Percentiles rank a stretch among this genome's conserved stretches.
These are phyloP conservation scores for Pythium periplocum DNA, from an alignment of 352 stramenopile species.

Conservation along the genomic window DNA sequence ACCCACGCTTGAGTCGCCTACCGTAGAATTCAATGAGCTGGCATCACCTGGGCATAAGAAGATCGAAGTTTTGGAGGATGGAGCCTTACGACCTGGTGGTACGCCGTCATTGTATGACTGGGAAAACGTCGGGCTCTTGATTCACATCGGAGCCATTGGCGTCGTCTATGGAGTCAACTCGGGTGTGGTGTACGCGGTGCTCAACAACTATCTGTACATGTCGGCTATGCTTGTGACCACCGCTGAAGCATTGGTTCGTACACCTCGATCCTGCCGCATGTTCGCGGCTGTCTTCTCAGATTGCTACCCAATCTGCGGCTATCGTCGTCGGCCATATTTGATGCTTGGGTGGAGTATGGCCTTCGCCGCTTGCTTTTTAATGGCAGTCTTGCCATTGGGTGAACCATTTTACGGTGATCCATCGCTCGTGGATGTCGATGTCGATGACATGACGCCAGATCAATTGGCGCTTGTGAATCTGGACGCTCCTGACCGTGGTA, in stretches of 20 bases:
- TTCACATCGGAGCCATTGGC: conserved; percentile 47
- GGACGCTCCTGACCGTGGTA: conserved; percentile 22
- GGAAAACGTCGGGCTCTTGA: conserved; percentile 33
- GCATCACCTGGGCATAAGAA: no score
- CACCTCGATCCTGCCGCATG: conserved; percentile 59
- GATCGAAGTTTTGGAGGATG: not conserved
- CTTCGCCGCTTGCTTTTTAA: conserved; percentile 33
- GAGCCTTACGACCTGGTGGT: conserved; percentile 12
- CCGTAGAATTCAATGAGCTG: no score
- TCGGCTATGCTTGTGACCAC: conserved; percentile 24
- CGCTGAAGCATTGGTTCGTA: conserved; percentile 23
- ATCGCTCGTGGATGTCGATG: conserved; percentile 11
- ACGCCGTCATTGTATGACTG: conserved; percentile 22
- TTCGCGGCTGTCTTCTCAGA: conserved; percentile 63
- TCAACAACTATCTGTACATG: conserved; percentile 43
- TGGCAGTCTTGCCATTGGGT: conserved; percentile 32
- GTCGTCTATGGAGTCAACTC: conserved; percentile 40
- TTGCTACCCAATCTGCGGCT: conserved; percentile 47
- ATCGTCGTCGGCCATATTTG: conserved; percentile 59
- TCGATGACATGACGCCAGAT: conserved; percentile 20
- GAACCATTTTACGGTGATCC: conserved; percentile 40
- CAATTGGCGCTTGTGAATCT: conserved; percentile 26
- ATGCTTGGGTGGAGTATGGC: conserved; percentile 47
- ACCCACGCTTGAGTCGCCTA: no score
- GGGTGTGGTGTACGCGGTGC: conserved; percentile 42